Base-by-base conservation (phyloP, 805 yeast genomes). In the Pichia scutulata region DNA sequence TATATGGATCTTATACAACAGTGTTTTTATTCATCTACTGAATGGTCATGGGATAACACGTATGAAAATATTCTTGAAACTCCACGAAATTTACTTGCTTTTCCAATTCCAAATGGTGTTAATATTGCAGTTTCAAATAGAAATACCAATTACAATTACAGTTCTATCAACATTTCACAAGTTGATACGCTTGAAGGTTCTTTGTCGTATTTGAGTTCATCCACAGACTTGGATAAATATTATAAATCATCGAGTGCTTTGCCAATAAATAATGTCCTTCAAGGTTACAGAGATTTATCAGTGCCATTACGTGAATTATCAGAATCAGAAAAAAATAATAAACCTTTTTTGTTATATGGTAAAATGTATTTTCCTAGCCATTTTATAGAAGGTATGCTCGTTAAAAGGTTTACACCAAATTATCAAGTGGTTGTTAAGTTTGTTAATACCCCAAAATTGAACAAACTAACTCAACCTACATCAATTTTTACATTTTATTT, bases 1-100 rank as follows among this genome's bases (percentile, higher is more conserved):
- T 90, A 86, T 69, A 89, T 92, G 96, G 96, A 92, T 58, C 85
- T 84, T 65, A 77, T 92, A 30, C 83, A 84, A 57, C 74, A 77
- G 66, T 78, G 86, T 57, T 92, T 86, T 68, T 78, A 84, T 64
- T 67, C 72, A 39, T 65, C 84, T 23, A 82, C 95, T 1, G 75
- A 76, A 6, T 90, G 97, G 97, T 81, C 83, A 57, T 78, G 79
- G 51, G 88, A 86, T 55, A 85, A 85, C 64, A 76, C 86, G 36
- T 89, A 85, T 61, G 84, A 89, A 47, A 80, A 83, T 57, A 74
- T 92, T 21, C 78, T 84, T 2, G 82, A 84, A n/a, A 81, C 89
- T 0, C 79, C 92, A 0, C 76, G 74, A 50, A 79, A 78, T 48
- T 66, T 92, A 36, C 74, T 92, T 9, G 86, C 87, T 52, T 92